phyloP scores from a whole-genome alignment of 345 rosid genomes.

The Eucalyptus shirleyi region DNA sequence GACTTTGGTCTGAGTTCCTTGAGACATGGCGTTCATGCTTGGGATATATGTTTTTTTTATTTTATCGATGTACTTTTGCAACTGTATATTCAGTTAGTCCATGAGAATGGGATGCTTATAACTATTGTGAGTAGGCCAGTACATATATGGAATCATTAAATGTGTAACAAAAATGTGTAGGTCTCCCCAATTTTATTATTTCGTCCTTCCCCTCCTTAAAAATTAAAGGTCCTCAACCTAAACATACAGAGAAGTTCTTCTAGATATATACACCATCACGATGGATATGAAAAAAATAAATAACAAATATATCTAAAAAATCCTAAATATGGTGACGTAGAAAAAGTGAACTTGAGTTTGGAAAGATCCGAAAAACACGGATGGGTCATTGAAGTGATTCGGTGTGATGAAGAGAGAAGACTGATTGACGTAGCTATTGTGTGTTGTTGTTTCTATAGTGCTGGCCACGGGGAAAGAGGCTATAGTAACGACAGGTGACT shows the following conservation, averaged over 20 bases:
- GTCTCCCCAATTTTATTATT: too few species aligned
- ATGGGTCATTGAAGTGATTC: neutral
- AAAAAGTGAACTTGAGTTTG: too few species aligned
- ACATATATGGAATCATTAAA: neutral
- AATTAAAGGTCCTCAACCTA: too few species aligned
- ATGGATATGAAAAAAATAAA: too few species aligned
- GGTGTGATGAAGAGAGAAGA: neutral
- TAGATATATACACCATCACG: too few species aligned
- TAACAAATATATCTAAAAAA: too few species aligned
- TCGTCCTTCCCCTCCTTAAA: too few species aligned
- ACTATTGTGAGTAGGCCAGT: neutral
- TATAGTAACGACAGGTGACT: neutral
- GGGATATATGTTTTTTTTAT: neutral
- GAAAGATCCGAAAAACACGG: too few species aligned
- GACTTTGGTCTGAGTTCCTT: neutral
- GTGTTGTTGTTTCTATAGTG: neutral
- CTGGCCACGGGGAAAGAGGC: neutral
- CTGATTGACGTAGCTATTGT: too few species aligned
- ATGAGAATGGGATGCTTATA: neutral
- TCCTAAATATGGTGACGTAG: too few species aligned
- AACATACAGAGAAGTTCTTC: too few species aligned
- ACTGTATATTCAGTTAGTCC: neutral
- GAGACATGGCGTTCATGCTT: neutral
- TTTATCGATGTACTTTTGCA: neutral
- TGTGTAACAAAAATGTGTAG: too few species aligned